A percentile compares a stretch with the other conserved stretches of the same genome.
Conservation (phyloP, 2,329 filamentous ascomycete species). For the Epichloe festucae region DNA sequence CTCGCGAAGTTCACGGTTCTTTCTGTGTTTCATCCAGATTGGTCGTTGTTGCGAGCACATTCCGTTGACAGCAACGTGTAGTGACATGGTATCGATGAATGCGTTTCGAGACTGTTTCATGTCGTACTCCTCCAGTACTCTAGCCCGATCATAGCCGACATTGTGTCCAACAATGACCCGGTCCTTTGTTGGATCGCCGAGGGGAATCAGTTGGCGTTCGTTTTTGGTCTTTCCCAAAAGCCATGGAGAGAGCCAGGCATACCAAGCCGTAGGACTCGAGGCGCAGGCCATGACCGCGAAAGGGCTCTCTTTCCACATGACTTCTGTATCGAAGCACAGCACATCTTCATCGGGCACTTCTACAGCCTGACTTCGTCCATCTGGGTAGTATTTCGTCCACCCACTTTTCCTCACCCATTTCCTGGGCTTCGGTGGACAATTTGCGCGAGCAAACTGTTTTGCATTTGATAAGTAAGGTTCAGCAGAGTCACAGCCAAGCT, state of each 20-base stretch:
- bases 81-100: slow-evolving; percentile 94
- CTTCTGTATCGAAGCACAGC: slow-evolving; percentile 90
- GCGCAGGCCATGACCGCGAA: slow-evolving; percentile 98
- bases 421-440: slow-evolving; percentile 45
- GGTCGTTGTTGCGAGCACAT: slow-evolving; percentile 97
- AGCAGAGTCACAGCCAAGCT: slow-evolving; percentile 71
- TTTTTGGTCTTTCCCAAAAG: slow-evolving; percentile 71
- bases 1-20: slow-evolving; percentile 73
- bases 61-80: slow-evolving; percentile 94
- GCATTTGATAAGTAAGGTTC: slow-evolving; percentile 71
- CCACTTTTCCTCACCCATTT: slow-evolving; percentile 72
- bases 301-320: slow-evolving; percentile 85
- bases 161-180: slow-evolving; percentile 89
- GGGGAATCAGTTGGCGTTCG: slow-evolving; percentile 69
- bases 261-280: slow-evolving; percentile 81
- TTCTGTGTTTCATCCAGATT: slow-evolving; percentile 95
- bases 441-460: slow-evolving; percentile 55
- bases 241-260: slow-evolving; percentile 96
- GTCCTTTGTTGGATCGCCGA: slow-evolving; percentile 62
- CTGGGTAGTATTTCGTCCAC: slow-evolving; percentile 82
- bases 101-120: slow-evolving; percentile 70
- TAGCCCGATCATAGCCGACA: slow-evolving; percentile 83
- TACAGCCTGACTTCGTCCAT: slow-evolving; percentile 58
- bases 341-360: slow-evolving; percentile 67
- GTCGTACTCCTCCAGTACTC: slow-evolving; percentile 80